Evolutionary conservation across 345 rosid genomes (phyloP).

Genomic region (Moricandia arvensis): DNA sequence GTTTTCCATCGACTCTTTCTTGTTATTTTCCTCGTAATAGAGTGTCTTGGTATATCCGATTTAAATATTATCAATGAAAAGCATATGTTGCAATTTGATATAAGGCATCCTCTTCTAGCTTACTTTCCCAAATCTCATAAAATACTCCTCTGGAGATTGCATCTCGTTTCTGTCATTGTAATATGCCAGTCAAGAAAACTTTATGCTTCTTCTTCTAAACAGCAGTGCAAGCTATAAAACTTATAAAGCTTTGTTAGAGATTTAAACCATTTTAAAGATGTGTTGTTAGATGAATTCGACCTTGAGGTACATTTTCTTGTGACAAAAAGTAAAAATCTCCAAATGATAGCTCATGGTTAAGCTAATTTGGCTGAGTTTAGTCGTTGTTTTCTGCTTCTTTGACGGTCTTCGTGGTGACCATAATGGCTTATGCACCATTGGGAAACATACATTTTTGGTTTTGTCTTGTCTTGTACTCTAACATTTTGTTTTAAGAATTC

Average conservation of each 20-base stretch:
- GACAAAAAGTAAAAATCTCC: no score
- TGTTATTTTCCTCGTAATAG: conserved; percentile 25
- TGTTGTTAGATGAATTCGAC: no score
- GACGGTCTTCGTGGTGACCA: no score
- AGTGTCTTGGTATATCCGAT: conserved; percentile 8
- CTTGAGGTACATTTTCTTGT: no score
- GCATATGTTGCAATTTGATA: neutral
- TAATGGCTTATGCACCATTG: no score
- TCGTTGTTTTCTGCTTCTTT: no score
- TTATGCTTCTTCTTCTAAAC: neutral
- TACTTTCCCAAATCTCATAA: neutral
- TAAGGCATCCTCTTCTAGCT: neutral
- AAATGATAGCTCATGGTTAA: no score
- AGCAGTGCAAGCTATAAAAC: neutral
- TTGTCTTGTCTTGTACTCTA: no score
- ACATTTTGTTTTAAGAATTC: no score
- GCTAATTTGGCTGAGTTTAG: no score
- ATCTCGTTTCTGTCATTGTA: neutral
- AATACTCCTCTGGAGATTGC: neutral
- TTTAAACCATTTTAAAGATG: no score
- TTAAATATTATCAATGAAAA: neutral
- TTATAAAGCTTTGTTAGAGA: neutral
- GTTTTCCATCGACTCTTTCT: neutral
- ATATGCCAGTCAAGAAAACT: neutral
- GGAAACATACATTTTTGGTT: no score